Evolutionary conservation across 352 stramenopile species (phyloP).

Genomic region (Phytophthora macrochlamydospora): DNA sequence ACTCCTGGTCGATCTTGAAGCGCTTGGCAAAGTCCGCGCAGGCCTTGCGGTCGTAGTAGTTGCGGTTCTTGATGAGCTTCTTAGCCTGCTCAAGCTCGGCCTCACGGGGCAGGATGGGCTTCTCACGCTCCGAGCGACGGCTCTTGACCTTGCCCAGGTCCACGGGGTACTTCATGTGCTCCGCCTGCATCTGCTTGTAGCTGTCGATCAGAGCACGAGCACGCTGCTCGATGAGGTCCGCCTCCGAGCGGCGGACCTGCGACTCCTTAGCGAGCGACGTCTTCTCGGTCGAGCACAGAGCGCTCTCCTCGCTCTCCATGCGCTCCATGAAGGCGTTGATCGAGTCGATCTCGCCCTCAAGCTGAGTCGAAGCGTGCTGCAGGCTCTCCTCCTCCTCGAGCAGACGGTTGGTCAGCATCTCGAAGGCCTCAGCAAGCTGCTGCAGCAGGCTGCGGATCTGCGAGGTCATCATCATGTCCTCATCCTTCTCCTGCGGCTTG

Average conservation of each 20-base stretch:
- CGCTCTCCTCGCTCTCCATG: conserved; percentile 89
- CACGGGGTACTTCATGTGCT: conserved; percentile 86
- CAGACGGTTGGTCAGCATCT: conserved; percentile 89
- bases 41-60: conserved; percentile 89
- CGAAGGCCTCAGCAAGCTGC: conserved; percentile 86
- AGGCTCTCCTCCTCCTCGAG: conserved; percentile 86
- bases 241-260: conserved; percentile 80
- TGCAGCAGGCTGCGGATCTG: conserved; percentile 87
- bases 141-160: conserved; percentile 85
- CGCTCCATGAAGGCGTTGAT: conserved; percentile 91
- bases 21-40: conserved; percentile 83
- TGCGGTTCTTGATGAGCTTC: conserved; percentile 83
- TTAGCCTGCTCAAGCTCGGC: conserved; percentile 79
- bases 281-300: conserved; percentile 84
- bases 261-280: conserved; percentile 83
- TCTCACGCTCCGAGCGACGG: conserved; percentile 75
- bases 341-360: conserved; percentile 86
- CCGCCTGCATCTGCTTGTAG: conserved; percentile 90
- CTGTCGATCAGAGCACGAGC: conserved; percentile 80
- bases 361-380: conserved; percentile 81
- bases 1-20: conserved; percentile 80
- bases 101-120: conserved; percentile 66
- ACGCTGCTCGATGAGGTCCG: conserved; percentile 85
- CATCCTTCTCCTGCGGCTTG: conserved; percentile 88
- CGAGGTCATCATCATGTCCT: conserved; percentile 93